Base-by-base conservation (phyloP, 805 yeast species). In the Metschnikowia bowlesiae region DNA sequence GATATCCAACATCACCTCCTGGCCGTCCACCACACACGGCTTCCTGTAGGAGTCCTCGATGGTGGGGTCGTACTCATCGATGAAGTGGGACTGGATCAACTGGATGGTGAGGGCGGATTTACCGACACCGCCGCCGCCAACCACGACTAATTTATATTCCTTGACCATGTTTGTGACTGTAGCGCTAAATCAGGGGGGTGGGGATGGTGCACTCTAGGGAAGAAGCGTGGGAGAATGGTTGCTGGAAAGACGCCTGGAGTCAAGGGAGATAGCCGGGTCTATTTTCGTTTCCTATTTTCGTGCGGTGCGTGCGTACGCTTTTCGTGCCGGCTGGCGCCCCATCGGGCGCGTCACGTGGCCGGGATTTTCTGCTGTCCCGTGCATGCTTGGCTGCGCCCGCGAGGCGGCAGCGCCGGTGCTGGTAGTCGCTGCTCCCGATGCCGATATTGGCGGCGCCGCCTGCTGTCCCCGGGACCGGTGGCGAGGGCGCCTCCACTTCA, bases 71-170 rank as follows among this genome's bases (percentile, higher is more conserved):
- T 94, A 94, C 67, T 94, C 99, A 67, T 91, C 97, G 32, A 92
- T 96, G 64, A 94, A 94, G 62, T 91, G 97, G 34, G 90, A 82
- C 68, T 92, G 98, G 49, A 94, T 90, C 63, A 94, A 79, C 69
- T 94, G 96, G 57, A 94, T 94, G 29, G 99, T 94, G 55, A 94
- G 74, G 6, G 99, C 98, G 26, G 96, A 86, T 69, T 94, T 94
- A 71, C 99, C 99, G 49, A 94, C 99, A 71, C 97, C 97, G 65
- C 98, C 98, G 37, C 97, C 97, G 50, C 98, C 99, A 50, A 92
- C 97, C 41, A 92, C 97, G 4, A 94, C 99, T 52, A 94, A 72
- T 66, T 95, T 90, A 67, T 84, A 92, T 69, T 91, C 97, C 68
- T 86, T 79, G 50, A 81, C 75, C 70, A 65, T 68, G 18, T 29